Percentiles rank a stretch among this genome's conserved stretches.
These are phyloP conservation scores for Rhododendron molle DNA, from an alignment of 148 eudicot species.

Conservation along the genomic window DNA sequence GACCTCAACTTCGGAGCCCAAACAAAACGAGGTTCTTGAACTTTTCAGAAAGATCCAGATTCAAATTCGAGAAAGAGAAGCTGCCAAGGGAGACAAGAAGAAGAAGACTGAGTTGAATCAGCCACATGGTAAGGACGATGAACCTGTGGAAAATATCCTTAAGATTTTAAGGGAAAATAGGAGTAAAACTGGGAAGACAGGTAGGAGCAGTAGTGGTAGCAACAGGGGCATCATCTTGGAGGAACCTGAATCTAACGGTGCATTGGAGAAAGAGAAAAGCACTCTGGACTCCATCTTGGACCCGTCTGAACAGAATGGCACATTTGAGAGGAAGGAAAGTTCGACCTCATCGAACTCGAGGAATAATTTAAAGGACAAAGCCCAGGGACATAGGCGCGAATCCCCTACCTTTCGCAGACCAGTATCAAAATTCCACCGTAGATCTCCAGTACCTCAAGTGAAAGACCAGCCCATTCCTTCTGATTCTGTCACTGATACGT, in stretches of 20 bases:
- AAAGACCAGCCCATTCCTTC: conserved; percentile 35
- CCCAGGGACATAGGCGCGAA: conserved; percentile 26
- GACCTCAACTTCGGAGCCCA: conserved; percentile 68
- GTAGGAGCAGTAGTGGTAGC: conserved; percentile 21
- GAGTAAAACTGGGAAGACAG: conserved; percentile 59
- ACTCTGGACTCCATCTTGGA: conserved; percentile 30
- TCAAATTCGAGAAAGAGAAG: conserved; percentile 67
- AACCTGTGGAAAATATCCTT: conserved; percentile 74
- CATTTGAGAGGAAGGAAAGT: conserved; percentile 35
- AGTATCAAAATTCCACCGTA: conserved; percentile 55
- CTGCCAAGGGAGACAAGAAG: conserved; percentile 66
- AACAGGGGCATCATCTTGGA: conserved; percentile 38
- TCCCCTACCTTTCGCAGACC: conserved; percentile 54
- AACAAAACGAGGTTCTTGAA: conserved; percentile 81
- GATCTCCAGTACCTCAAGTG: conserved; percentile 69
- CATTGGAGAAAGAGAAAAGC: conserved; percentile 36
- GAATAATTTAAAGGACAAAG: conserved; percentile 31
- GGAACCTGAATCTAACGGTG: conserved; percentile 32
- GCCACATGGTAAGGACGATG: conserved; percentile 61
- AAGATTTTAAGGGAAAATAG: conserved; percentile 77
- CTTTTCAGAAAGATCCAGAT: conserved; percentile 77
- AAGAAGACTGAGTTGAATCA: conserved; percentile 33
- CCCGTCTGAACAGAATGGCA: conserved; percentile 33
- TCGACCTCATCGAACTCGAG: conserved; percentile 24
- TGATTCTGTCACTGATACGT: conserved; percentile 22